phyloP scores from a whole-genome alignment of 2,329 filamentous ascomycete genomes.

The Macrophomina tecta region DNA sequence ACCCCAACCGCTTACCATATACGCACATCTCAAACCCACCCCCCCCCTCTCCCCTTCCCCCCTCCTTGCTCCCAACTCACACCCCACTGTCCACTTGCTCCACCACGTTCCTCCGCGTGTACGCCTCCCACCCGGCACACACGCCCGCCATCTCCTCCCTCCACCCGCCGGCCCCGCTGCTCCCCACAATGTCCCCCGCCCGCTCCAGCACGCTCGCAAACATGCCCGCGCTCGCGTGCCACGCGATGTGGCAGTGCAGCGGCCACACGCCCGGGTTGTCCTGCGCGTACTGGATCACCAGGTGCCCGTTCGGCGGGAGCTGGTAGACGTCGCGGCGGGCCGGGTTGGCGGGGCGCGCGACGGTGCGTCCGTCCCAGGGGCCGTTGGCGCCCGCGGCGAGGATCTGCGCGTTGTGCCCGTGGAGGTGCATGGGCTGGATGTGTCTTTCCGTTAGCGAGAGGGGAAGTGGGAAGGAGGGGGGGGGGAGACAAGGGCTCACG shows the following conservation, averaged over 20 bases:
- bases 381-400: conserved; percentile 47
- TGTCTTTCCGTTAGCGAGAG: conserved; percentile 28
- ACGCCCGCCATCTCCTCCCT: conserved; percentile 31
- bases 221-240: conserved; percentile 39
- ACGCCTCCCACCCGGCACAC: conserved; percentile 41
- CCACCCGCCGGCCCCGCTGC: neutral
- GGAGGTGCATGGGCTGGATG: conserved; percentile 41
- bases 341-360: conserved; percentile 45
- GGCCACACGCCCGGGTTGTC: conserved; percentile 47
- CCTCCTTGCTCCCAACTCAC: neutral
- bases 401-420: conserved; percentile 56
- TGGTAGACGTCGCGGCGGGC: conserved; percentile 44
- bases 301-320: conserved; percentile 33
- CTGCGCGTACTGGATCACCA: conserved; percentile 44
- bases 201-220: conserved; percentile 38
- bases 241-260: conserved; percentile 45
- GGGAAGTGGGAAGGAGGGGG: too few relatives aligned
- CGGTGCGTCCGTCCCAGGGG: conserved; percentile 47
- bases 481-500: conserved; percentile 36
- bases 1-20: too few relatives aligned
- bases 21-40: too few relatives aligned
- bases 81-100: conserved; percentile 44
- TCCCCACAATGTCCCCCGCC: conserved; percentile 34
- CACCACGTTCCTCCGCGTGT: conserved; percentile 36
- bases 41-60: too few relatives aligned